Percentiles rank a stretch among this genome's conserved stretches.
Conservation (phyloP, 2,329 filamentous ascomycete genomes). For the Remersonia thermophila region DNA sequence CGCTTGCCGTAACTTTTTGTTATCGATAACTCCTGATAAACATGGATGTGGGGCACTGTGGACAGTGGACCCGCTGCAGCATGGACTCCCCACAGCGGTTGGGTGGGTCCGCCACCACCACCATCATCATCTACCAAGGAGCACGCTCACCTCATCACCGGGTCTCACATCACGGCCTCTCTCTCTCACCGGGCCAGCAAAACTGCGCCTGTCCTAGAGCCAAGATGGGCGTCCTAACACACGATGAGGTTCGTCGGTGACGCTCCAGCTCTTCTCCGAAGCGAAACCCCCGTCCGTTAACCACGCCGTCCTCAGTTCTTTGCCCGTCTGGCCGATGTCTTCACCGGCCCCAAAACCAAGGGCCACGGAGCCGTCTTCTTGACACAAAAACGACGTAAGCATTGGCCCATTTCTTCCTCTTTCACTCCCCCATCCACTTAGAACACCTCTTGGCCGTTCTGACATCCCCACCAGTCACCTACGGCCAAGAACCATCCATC, state of each 20-base stretch:
- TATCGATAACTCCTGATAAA: constrained; percentile 9
- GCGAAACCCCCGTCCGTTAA: neutral
- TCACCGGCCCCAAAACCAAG: constrained; percentile 52
- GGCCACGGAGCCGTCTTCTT: constrained; percentile 64
- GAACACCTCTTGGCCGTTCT: neutral
- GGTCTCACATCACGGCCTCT: neutral
- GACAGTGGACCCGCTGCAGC: too few relatives aligned
- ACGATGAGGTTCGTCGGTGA: constrained; percentile 28
- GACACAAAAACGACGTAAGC: constrained; percentile 62
- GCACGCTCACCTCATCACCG: constrained; percentile 1
- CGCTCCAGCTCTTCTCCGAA: neutral
- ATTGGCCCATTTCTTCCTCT: neutral
- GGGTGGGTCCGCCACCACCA: neutral
- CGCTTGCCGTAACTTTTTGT: constrained; percentile 9
- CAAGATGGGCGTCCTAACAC: constrained; percentile 25
- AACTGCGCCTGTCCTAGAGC: neutral
- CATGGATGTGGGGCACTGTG: constrained; percentile 1
- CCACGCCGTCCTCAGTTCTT: constrained; percentile 50
- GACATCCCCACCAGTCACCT: constrained; percentile 26
- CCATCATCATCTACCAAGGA: neutral
- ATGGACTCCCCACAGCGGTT: neutral
- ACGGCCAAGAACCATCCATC: constrained; percentile 33
- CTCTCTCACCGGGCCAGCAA: neutral
- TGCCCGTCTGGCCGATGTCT: constrained; percentile 52
- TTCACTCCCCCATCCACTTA: neutral